A percentile compares a stretch with the other conserved stretches of the same genome.
Conservation (phyloP, 2,329 filamentous ascomycete species). For the Pestalotiopsis sp. region DNA sequence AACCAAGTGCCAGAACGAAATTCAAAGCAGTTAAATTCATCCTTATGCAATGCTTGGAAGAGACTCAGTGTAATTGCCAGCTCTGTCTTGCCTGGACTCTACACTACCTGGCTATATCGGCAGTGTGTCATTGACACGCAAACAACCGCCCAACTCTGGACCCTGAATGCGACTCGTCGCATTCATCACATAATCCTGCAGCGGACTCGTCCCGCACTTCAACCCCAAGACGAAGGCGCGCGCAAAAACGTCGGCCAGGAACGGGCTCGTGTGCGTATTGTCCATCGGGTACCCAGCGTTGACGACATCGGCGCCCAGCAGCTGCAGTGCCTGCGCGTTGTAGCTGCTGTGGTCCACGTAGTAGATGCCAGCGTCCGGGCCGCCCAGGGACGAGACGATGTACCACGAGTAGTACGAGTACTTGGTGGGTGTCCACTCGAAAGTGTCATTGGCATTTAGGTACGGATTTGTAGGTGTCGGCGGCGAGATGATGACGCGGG, state of each 20-base stretch:
- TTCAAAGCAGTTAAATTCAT: neutral
- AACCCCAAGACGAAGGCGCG: constrained; percentile 18
- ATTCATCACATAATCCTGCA: constrained; percentile 17
- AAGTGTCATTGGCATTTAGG: constrained; percentile 6
- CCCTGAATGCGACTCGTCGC: constrained; percentile 17
- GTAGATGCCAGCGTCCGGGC: constrained; percentile 16
- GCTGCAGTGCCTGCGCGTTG: constrained; percentile 14
- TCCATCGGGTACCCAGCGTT: constrained; percentile 19
- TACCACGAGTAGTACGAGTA: constrained; percentile 20
- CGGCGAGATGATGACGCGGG: constrained; percentile 18
- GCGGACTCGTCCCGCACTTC: constrained; percentile 18
- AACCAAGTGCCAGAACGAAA: no score
- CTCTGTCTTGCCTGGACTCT: neutral
- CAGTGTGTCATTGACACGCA: constrained; percentile 16
- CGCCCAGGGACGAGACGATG: constrained; percentile 14
- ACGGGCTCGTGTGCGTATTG: constrained; percentile 19
- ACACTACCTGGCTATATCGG: constrained; percentile 10
- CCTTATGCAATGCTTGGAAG: neutral
- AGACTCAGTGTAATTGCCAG: neutral
- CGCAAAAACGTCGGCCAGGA: constrained; percentile 17
- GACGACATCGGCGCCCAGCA: constrained; percentile 13
- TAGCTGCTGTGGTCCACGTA: constrained; percentile 20
- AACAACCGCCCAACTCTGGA: constrained; percentile 13
- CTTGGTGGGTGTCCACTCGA: constrained; percentile 14
- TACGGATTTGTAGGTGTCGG: constrained; percentile 18